Percentiles rank a stretch among this genome's conserved stretches.
phyloP scores from a whole-genome alignment of 192 early-diverging fungal species.

The Gamsiella multidivaricata region DNA sequence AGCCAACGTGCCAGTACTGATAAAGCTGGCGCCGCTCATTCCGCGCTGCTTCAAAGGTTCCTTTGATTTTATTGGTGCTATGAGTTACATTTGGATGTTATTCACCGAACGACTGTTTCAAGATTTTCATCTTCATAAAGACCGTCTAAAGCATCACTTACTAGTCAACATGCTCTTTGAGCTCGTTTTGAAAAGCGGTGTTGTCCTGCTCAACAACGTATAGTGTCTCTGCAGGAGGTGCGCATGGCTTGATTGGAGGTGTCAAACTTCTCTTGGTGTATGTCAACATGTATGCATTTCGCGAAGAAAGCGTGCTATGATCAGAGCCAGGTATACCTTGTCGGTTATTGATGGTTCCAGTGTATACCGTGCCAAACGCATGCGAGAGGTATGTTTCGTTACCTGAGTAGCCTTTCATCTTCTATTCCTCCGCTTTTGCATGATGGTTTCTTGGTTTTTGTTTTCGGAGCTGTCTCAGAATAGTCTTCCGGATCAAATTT shows the following conservation, averaged over 20 bases:
- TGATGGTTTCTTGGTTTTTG: slow-evolving; percentile 19
- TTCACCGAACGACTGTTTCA: not conserved
- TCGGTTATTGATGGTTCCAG: too few species aligned
- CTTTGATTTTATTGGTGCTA: slow-evolving; percentile 8
- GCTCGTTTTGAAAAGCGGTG: not conserved
- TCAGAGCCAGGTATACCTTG: not conserved
- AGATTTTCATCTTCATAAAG: too few species aligned
- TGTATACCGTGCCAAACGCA: too few species aligned
- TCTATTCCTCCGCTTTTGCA: not conserved
- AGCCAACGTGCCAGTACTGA: slow-evolving; percentile 23
- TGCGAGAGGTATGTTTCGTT: not conserved
- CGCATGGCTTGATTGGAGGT: not conserved
- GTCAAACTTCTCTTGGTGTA: slow-evolving; percentile 21
- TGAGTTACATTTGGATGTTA: not conserved
- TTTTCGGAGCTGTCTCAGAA: not conserved
- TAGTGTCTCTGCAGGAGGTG: slow-evolving; percentile 11
- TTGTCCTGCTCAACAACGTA: slow-evolving; percentile 23
- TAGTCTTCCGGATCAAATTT: slow-evolving; percentile 40
- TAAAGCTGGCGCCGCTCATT: slow-evolving; percentile 16
- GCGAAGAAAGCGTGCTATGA: slow-evolving; percentile 48
- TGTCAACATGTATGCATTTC: slow-evolving; percentile 55
- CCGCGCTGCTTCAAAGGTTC: slow-evolving; percentile 13
- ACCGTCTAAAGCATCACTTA: too few species aligned
- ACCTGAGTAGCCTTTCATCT: slow-evolving; percentile 14
- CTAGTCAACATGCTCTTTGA: slow-evolving; percentile 6